phyloP scores from a whole-genome alignment of 768 basidiomycete species.

The Amanita subjunquillea region DNA sequence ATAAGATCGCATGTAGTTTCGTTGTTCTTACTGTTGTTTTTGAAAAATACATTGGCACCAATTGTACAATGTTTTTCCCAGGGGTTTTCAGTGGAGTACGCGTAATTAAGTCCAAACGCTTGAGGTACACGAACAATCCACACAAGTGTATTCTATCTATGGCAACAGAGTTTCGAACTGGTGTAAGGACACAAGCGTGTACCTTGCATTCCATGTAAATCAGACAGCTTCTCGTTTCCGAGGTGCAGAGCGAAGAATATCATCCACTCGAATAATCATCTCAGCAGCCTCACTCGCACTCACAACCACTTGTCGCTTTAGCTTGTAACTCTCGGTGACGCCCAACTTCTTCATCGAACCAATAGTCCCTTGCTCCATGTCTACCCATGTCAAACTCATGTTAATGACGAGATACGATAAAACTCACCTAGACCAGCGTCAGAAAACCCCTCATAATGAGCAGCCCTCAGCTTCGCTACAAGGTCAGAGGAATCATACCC shows the following conservation, averaged over 20 bases:
- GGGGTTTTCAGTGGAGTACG: no score
- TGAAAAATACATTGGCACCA: no score
- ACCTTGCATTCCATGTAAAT: neutral
- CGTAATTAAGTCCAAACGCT: no score
- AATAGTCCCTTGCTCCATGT: slow-evolving; percentile 81
- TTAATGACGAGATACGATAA: neutral
- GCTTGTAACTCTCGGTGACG: slow-evolving; percentile 93
- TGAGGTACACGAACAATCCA: no score
- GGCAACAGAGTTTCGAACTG: no score
- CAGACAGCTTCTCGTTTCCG: slow-evolving; percentile 77
- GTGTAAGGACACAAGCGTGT: no score
- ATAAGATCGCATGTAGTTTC: no score
- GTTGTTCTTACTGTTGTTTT: no score
- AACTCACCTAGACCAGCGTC: slow-evolving; percentile 82
- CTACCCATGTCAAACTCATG: slow-evolving; percentile 24
- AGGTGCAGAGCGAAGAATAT: slow-evolving; percentile 81
- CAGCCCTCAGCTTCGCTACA: slow-evolving; percentile 80
- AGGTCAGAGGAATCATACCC: slow-evolving; percentile 97
- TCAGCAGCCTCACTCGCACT: slow-evolving; percentile 96
- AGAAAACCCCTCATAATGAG: slow-evolving; percentile 81
- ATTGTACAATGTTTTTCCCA: no score
- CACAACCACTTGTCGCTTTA: slow-evolving; percentile 90
- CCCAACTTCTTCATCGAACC: slow-evolving; percentile 85
- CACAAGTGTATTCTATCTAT: no score
- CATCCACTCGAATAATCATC: slow-evolving; percentile 97